Conservation (phyloP, 805 yeast genomes). For the Candida hispaniensis region DNA sequence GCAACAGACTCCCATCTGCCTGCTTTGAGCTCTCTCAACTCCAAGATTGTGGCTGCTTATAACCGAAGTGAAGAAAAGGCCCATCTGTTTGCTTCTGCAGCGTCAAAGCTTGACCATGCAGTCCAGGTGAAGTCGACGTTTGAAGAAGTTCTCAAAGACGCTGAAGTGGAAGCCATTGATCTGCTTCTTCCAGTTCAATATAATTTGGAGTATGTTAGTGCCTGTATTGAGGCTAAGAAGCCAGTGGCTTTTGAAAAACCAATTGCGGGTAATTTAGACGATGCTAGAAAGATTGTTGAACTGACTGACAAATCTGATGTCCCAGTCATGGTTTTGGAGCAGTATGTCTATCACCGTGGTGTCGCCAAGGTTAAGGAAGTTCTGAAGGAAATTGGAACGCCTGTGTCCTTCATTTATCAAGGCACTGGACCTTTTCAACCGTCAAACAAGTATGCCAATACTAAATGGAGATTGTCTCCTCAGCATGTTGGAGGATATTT, state of each 20-base stretch:
- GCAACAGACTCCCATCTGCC: constrained; percentile 82
- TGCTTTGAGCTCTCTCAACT: constrained; percentile 38
- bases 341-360: constrained; percentile 69
- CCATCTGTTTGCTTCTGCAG: constrained; percentile 56
- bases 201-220: constrained; percentile 56
- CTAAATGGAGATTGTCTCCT: constrained; percentile 83
- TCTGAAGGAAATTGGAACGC: constrained; percentile 60
- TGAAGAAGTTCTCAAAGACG: constrained; percentile 48
- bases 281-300: constrained; percentile 70
- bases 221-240: constrained; percentile 63
- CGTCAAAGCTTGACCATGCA: constrained; percentile 30
- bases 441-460: constrained; percentile 41
- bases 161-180: constrained; percentile 66
- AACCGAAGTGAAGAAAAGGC: constrained; percentile 85
- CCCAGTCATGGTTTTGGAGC: constrained; percentile 72
- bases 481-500: constrained; percentile 88
- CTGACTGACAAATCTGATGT: constrained; percentile 49
- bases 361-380: constrained; percentile 44
- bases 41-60: constrained; percentile 55
- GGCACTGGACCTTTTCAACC: constrained; percentile 43
- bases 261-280: constrained; percentile 72
- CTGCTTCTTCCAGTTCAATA: constrained; percentile 82
- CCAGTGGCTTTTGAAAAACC: constrained; percentile 85
- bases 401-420: constrained; percentile 30
- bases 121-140: constrained; percentile 37